Evolutionary conservation across 2,329 filamentous ascomycete genomes (phyloP), one percentile per base, ranked within the genome.

Genomic region (Pseudogymnoascus sp.): DNA sequence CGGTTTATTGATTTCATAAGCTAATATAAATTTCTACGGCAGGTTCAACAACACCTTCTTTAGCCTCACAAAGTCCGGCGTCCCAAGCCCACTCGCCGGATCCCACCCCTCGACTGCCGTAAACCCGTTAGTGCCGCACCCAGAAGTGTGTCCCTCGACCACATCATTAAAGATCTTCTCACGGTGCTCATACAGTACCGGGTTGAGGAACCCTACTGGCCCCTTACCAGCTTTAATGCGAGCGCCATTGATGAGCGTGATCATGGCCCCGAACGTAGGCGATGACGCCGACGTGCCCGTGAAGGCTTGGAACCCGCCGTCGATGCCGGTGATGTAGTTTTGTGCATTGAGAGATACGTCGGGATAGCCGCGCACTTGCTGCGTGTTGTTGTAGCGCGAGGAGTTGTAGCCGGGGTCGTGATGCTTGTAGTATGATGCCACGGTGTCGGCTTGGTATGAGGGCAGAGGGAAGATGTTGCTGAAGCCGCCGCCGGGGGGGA

Each of bases 221-320:
- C 67, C 61, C 65, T 75, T 76, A 3, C 70, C 70, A 2, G 65
- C 72, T 1, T 71, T 70, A 5, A 77, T 61, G 6, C 75, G 67
- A 64, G 75, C 72, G 63, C 76, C 75, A 26, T 77, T 77, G 59
- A 77, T 72, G 1, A 73, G 66, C 1, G 75, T 66, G 10, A 89
- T 75, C 60, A 89, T 77, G 4, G 79, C 81, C 0, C 82, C 81
- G 26, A 84, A 83, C 0, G 83, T 75, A 0, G 87, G 88, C 1
- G 82, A 74, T 0, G 84, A 80, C 5, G 70, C 68, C 6, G 66
- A 69, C 2, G 71, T 71, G 7, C 71, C 70, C 8, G 67, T 67
- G 37, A 68, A 65, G 2, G 70, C 60, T 4, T 61, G 62, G 6
- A 70, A 65, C 19, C 53, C 37, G 12, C 69, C 69, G 3, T 62